These are phyloP conservation scores for Blastobotrys apis DNA, from an alignment of 1,139 yeast species.

Conservation along the genomic window DNA sequence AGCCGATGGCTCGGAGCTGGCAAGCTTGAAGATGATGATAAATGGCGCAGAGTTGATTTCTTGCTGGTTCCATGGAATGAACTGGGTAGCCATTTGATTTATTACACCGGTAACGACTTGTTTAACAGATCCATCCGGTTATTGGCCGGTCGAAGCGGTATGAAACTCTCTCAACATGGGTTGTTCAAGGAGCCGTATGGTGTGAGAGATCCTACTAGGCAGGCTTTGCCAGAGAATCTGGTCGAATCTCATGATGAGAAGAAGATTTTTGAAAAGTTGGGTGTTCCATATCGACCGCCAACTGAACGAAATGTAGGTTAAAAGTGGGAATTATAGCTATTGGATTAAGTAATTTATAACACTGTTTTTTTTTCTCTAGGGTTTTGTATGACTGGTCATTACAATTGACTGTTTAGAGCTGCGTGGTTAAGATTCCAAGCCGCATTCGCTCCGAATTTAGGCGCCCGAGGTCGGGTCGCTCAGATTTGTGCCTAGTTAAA, in stretches of 20 bases:
- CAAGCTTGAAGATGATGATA: conserved; percentile 22
- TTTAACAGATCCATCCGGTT: conserved; percentile 49
- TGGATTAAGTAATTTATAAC: too few relatives aligned
- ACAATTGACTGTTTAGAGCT: too few relatives aligned
- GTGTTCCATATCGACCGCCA: conserved; percentile 43
- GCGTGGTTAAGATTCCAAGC: neutral
- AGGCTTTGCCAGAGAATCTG: conserved; percentile 19
- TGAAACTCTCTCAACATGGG: conserved; percentile 47
- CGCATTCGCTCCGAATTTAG: too few relatives aligned
- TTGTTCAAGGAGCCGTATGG: conserved; percentile 29
- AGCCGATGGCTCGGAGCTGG: conserved; percentile 34
- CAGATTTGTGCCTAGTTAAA: too few relatives aligned
- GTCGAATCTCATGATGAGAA: conserved; percentile 47
- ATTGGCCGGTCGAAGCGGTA: conserved; percentile 43
- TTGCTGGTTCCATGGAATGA: conserved; percentile 47
- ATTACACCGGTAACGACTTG: conserved; percentile 53
- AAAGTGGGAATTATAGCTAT: too few relatives aligned
- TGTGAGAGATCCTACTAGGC: conserved; percentile 11
- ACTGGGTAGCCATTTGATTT: conserved; percentile 49
- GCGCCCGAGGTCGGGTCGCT: too few relatives aligned
- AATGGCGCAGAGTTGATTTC: conserved; percentile 53
- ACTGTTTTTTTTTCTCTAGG: too few relatives aligned
- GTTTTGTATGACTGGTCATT: too few relatives aligned
- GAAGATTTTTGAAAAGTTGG: conserved; percentile 44
- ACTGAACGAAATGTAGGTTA: conserved; percentile 39